Evolutionary conservation across 2,329 filamentous ascomycete species (phyloP), one percentile per base, ranked within the genome.

Genomic region (Phialocephala sp.): DNA sequence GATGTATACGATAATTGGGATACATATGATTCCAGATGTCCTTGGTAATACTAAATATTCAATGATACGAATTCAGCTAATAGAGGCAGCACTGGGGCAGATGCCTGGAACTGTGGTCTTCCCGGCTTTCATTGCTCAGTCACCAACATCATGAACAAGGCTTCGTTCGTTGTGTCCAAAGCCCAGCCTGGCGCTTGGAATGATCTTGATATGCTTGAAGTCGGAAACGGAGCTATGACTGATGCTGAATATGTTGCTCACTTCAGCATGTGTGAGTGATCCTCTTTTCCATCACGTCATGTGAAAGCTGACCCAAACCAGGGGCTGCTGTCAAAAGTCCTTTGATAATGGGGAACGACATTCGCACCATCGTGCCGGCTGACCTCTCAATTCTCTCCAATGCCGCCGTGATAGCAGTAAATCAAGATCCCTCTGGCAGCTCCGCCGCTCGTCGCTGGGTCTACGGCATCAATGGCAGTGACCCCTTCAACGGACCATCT

Each of bases 371-470:
- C 61, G 60, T 66, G 14, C 67, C 75, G 18, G 71, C 71, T 18
- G 76, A 78, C 32, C 74, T 81, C 12, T 71, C 76, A 1, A 80
- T 81, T 35, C 72, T 81, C 15, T 77, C 75, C 45, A 81, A 81
- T 66, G 72, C 75, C 9, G 80, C 80, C n/a, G 76, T 81, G 50
- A 80, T 81, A 36, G 79, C 78, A n/a, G 71, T 81, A 3, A 81
- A 77, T 61, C 79, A 81, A 70, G 80, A 81, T 64, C 73, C 76
- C 0, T 67, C 72, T 8, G 77, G 80, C 4, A 76, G 71, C 35
- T 77, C 78, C 8, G 82, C 80, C 3, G 72, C 77, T 22, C 78
- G 83, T 11, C 77, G 78, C 41, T 84, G 82, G 79, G 77, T 80
- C 60, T 79, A 81, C 69, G 73, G 77, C 45, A 77, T 80, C 12